These are phyloP conservation scores for Calocera viscosa DNA, from an alignment of 768 basidiomycete species.

Conservation along the genomic window DNA sequence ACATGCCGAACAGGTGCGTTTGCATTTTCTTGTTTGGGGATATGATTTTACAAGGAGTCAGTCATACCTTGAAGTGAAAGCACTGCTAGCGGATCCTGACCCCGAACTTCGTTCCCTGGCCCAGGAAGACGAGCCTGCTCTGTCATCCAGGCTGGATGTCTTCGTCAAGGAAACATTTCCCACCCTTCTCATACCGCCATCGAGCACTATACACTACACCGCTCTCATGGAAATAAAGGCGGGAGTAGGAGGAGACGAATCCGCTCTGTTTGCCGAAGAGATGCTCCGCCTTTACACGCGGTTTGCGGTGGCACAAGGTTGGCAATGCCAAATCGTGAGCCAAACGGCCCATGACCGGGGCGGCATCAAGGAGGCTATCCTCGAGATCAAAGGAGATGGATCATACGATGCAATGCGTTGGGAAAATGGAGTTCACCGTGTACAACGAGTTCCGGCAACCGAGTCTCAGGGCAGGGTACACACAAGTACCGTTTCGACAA, in stretches of 20 bases:
- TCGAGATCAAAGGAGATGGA: slow-evolving; percentile 66
- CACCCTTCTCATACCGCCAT: slow-evolving; percentile 57
- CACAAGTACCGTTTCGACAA: slow-evolving; percentile 77
- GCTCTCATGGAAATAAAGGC: slow-evolving; percentile 85
- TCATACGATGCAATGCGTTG: slow-evolving; percentile 69
- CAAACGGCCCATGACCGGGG: slow-evolving; percentile 34
- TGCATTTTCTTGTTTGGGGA: not conserved
- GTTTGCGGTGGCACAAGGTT: slow-evolving; percentile 42
- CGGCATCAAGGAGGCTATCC: slow-evolving; percentile 54
- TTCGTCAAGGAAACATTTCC: slow-evolving; percentile 43
- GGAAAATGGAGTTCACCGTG: slow-evolving; percentile 94
- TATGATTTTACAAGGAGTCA: slow-evolving; percentile 29
- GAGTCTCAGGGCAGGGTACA: slow-evolving; percentile 81
- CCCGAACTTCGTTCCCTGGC: slow-evolving; percentile 63
- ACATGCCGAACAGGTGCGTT: slow-evolving; percentile 43
- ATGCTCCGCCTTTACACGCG: slow-evolving; percentile 73
- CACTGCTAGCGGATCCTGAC: slow-evolving; percentile 61
- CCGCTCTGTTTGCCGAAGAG: slow-evolving; percentile 67
- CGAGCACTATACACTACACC: slow-evolving; percentile 50
- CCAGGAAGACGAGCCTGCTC: slow-evolving; percentile 44
- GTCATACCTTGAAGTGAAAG: slow-evolving; percentile 50
- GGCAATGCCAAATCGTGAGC: slow-evolving; percentile 51
- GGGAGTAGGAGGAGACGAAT: slow-evolving; percentile 85
- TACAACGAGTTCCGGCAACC: slow-evolving; percentile 86
- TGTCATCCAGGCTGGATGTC: slow-evolving; percentile 28